A percentile compares a stretch with the other conserved stretches of the same genome.
Evolutionary conservation across 2,329 filamentous ascomycete genomes (phyloP).

Genomic region (Fusarium hostae): DNA sequence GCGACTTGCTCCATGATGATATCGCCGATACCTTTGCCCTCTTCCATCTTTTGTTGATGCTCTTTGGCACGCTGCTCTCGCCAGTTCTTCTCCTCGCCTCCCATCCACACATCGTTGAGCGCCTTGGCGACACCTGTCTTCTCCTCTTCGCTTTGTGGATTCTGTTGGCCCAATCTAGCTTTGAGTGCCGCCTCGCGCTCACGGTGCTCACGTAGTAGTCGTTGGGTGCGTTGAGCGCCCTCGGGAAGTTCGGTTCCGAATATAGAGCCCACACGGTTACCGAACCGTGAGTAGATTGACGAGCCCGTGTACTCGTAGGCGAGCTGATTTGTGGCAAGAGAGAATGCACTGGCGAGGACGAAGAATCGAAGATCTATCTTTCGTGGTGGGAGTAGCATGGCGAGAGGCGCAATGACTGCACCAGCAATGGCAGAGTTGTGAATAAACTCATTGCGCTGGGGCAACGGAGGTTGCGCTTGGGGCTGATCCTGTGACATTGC

Average conservation of each 20-base stretch:
- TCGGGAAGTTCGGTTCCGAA: constrained; percentile 68
- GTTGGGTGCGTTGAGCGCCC: constrained; percentile 60
- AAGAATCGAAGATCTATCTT: constrained; percentile 62
- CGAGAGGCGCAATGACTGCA: constrained; percentile 59
- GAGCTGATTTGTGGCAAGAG: constrained; percentile 66
- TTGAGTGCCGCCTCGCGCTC: constrained; percentile 51
- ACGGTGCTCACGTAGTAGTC: constrained; percentile 59
- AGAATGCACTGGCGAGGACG: constrained; percentile 61
- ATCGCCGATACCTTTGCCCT: constrained; percentile 66
- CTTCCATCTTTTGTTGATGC: constrained; percentile 64
- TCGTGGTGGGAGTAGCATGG: constrained; percentile 63
- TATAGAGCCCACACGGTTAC: constrained; percentile 56
- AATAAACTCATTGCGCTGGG: constrained; percentile 51
- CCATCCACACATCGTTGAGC: constrained; percentile 67
- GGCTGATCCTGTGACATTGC: constrained; percentile 46
- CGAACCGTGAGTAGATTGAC: constrained; percentile 62
- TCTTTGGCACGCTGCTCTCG: constrained; percentile 61
- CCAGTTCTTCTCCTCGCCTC: constrained; percentile 66
- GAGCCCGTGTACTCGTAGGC: constrained; percentile 66
- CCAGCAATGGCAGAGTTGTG: constrained; percentile 62
- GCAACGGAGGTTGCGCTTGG: constrained; percentile 43
- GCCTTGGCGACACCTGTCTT: constrained; percentile 48
- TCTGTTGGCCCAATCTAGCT: constrained; percentile 25
- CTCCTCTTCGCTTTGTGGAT: constrained; percentile 41
- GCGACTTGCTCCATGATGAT: constrained; percentile 67